Base-by-base conservation (phyloP, 257 asterid species). In the Verbena officinalis region DNA sequence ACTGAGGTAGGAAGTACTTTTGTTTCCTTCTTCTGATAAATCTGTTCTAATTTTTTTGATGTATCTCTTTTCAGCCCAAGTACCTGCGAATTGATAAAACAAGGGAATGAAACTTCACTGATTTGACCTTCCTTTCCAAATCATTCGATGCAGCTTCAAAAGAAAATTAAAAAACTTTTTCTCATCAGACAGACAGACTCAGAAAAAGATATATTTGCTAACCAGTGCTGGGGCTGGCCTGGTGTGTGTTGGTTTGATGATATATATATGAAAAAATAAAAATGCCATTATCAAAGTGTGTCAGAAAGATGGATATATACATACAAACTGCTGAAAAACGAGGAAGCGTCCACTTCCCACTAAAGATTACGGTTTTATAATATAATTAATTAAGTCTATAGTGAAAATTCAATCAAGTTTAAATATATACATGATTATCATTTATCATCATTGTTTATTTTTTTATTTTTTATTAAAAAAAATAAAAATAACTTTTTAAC, bases 321-420 rank as follows among this genome's bases (percentile, higher is more conserved):
- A 71, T 44, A 55, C 76, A 62, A 80, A 83, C 88, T 82, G 79
- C 75, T 87, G 83, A 81, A 85, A 79, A 87, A 87, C 91, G 86
- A 91, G 98, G 98, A 71, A 86, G 84, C 79, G 95, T 93, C 98
- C 78, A 75, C 84, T 75, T 92, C 93, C 73, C 74, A 77, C 84
- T 62, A 75, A 74, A 73, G 60, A 68, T 65, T 58, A 55, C 44
- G 23, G 42, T 48, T n/a, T 9, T 68, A 67, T 3, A 50, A 55
- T 19, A 63, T 61, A 17, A 23, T 22, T 27, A 49, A 30, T 2
- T 30, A 7, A 30, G 7, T 2, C 36, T 30, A 30, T 30, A 30
- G 36, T 30, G 36, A 30, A 30, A 30, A 30, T 2, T 30, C 3
- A 30, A 30, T 30, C 36, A 30, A n/a, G 7, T 30, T 30, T 7